Evolutionary conservation across 208 protist genomes (phyloP).

Genomic region (Trichomonas vaginalis): DNA sequence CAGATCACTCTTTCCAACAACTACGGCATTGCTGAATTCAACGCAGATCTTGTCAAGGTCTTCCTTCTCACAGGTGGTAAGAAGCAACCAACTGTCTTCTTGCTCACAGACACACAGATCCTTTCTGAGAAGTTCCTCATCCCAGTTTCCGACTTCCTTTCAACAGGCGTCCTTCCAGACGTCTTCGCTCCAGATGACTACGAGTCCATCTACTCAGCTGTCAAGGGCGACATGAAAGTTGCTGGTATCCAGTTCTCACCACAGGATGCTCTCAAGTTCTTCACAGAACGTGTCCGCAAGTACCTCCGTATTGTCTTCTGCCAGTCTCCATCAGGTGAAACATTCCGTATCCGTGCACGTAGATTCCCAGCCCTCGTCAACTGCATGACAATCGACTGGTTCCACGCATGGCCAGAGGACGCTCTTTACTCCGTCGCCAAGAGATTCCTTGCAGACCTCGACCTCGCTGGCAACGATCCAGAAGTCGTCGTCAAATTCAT

Average conservation of each 20-base stretch:
- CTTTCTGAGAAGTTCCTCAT: conserved; percentile 79
- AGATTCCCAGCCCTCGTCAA: conserved; percentile 92
- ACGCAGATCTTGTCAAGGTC: conserved; percentile 74
- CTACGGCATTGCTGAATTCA: conserved; percentile 82
- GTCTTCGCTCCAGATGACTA: conserved; percentile 47
- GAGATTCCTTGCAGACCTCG: conserved; percentile 46
- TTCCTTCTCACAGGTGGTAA: conserved; percentile 78
- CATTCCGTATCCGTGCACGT: conserved; percentile 77
- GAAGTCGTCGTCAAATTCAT: conserved; percentile 29
- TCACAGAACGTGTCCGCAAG: conserved; percentile 68
- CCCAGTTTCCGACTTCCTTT: conserved; percentile 57
- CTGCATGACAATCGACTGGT: conserved; percentile 93
- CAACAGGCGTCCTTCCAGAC: conserved; percentile 46
- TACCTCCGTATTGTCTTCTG: conserved; percentile 87
- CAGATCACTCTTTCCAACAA: conserved; percentile 84
- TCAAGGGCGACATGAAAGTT: conserved; percentile 48
- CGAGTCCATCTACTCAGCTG: conserved; percentile 44
- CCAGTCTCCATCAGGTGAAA: conserved; percentile 88
- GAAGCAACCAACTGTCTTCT: conserved; percentile 60
- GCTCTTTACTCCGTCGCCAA: conserved; percentile 77
- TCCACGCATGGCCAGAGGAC: conserved; percentile 87
- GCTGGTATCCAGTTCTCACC: conserved; percentile 43
- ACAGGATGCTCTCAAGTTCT: conserved; percentile 66
- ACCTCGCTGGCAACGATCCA: conserved; percentile 28
- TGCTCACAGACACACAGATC: conserved; percentile 89